These are phyloP conservation scores for Eucalyptus decipiens DNA, from an alignment of 345 rosid species.

Conservation along the genomic window DNA sequence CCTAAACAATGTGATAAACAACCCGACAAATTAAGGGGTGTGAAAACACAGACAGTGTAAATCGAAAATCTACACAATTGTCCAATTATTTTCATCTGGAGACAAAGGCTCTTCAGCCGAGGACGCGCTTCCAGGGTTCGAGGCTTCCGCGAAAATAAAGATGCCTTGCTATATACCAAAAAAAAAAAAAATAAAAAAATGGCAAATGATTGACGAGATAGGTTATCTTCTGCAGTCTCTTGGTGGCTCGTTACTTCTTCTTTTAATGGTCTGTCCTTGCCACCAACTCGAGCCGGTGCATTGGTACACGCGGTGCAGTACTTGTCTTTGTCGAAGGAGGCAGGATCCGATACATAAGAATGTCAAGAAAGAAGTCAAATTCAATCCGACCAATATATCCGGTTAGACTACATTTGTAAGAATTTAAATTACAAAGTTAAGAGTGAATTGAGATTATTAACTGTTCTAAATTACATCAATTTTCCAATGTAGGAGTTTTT, in stretches of 20 bases:
- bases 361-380: not conserved
- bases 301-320: not conserved
- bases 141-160: not conserved
- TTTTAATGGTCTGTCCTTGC: not conserved
- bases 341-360: not conserved
- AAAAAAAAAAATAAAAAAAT: no score
- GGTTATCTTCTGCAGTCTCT: not conserved
- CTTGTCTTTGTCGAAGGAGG: not conserved
- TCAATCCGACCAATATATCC: not conserved
- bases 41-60: not conserved
- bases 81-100: not conserved
- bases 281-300: not conserved
- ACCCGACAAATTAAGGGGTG: not conserved
- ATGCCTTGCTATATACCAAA: not conserved
- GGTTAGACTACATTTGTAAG: fast-evolving
- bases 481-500: not conserved
- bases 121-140: not conserved
- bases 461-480: no score
- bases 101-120: not conserved
- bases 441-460: not conserved
- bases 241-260: not conserved
- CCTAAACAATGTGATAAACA: not conserved
- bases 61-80: not conserved
- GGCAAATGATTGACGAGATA: not conserved
- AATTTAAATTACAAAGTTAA: no score